These are phyloP conservation scores for Cokeromyces recurvatus DNA, from an alignment of 371 early-diverging fungal genomes.

Conservation along the genomic window DNA sequence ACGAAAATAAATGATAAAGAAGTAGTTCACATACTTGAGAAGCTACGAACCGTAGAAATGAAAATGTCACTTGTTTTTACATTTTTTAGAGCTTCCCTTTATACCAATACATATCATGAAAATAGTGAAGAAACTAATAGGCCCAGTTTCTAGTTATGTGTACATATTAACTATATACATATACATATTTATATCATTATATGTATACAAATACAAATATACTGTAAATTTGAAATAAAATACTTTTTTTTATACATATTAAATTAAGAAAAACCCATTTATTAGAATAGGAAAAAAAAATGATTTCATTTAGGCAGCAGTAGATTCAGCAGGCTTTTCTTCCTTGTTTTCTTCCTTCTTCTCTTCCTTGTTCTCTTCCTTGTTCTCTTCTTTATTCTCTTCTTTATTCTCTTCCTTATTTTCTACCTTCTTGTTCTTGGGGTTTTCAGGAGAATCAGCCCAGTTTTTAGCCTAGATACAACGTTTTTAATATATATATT, in stretches of 20 bases:
- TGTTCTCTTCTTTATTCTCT: slow-evolving; percentile 1
- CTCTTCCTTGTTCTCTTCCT: too few relatives aligned
- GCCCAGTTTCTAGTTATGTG: slow-evolving; percentile 13
- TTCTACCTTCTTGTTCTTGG: slow-evolving; percentile 36
- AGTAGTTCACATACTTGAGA: slow-evolving; percentile 32
- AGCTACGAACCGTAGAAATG: slow-evolving; percentile 40
- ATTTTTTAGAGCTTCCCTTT: slow-evolving; percentile 45
- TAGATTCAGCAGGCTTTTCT: too few relatives aligned
- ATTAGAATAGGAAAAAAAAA: too few relatives aligned
- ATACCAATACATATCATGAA: slow-evolving; percentile 14
- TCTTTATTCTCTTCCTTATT: slow-evolving; percentile 4
- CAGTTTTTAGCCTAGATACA: slow-evolving; percentile 35
- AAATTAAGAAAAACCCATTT: too few relatives aligned
- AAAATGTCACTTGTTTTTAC: slow-evolving; percentile 44
- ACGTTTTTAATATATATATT: not conserved
- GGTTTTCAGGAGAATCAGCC: slow-evolving; percentile 37
- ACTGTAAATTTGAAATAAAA: not conserved
- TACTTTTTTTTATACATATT: too few relatives aligned
- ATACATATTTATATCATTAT: too few relatives aligned
- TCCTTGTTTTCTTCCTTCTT: too few relatives aligned
- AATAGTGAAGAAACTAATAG: slow-evolving; percentile 21
- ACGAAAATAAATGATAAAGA: slow-evolving; percentile 34
- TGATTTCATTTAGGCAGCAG: too few relatives aligned
- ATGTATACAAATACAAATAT: not conserved
- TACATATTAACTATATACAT: too few relatives aligned